phyloP scores from a whole-genome alignment of 148 eudicot species.

The Rhododendron mucronatum region DNA sequence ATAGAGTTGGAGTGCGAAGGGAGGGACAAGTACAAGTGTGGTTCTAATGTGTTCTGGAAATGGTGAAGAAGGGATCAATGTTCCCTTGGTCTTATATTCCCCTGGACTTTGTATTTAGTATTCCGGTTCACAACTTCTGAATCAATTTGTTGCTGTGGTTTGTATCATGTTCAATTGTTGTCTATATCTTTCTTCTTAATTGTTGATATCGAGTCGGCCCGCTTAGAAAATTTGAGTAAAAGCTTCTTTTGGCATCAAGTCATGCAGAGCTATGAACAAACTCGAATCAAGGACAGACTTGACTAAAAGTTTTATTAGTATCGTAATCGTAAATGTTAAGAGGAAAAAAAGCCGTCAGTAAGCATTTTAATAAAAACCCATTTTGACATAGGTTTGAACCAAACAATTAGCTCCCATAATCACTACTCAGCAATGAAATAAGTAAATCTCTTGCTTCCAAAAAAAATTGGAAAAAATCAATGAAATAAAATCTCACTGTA shows the following conservation, averaged over 20 bases:
- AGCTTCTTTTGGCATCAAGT: background rate
- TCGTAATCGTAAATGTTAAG: background rate
- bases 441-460: background rate
- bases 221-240: background rate
- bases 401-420: background rate
- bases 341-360: background rate
- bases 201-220: background rate
- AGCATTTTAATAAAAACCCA: background rate
- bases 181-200: background rate
- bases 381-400: background rate
- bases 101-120: slow-evolving; percentile 15
- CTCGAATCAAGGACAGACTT: background rate
- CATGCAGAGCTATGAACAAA: background rate
- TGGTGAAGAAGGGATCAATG: slow-evolving; percentile 48
- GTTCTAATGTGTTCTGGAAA: slow-evolving; percentile 99
- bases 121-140: background rate
- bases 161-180: background rate
- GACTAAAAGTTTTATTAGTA: background rate
- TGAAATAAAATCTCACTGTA: background rate
- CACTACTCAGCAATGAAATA: background rate
- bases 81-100: background rate
- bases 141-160: background rate
- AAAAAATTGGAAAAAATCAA: no score
- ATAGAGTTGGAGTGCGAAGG: slow-evolving; percentile 85
- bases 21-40: slow-evolving; percentile 98